These are phyloP conservation scores for Cyclostephanos invisitatus DNA, from an alignment of 108 stramenopile species.

Conservation along the genomic window DNA sequence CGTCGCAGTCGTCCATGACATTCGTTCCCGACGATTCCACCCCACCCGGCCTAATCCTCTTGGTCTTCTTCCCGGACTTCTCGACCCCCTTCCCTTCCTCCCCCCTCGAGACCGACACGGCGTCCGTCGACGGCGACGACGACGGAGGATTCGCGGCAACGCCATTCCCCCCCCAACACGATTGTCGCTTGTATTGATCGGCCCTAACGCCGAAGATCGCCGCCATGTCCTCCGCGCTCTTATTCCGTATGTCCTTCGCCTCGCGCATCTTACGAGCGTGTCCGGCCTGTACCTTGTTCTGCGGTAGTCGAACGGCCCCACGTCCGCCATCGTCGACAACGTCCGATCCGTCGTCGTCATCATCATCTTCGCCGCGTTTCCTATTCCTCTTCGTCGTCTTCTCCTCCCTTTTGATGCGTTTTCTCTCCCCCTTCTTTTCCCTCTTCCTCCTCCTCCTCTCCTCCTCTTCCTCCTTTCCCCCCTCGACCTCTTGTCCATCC, in stretches of 20 bases:
- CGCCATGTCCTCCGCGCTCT: constrained; percentile 70
- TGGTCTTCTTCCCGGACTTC: constrained; percentile 21
- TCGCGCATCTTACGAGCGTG: constrained; percentile 80
- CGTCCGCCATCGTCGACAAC: neutral
- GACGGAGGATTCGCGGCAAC: constrained; percentile 5
- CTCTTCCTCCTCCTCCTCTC: constrained; percentile 24
- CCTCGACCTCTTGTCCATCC: constrained; percentile 29
- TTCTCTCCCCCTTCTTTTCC: constrained; percentile 48
- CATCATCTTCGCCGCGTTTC: constrained; percentile 13
- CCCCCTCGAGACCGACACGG: neutral
- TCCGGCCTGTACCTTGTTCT: constrained; percentile 79
- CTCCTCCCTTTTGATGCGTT: constrained; percentile 47
- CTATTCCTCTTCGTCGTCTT: constrained; percentile 23
- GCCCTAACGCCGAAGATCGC: constrained; percentile 82
- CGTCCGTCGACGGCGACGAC: constrained; percentile 10
- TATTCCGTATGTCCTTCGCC: constrained; percentile 75
- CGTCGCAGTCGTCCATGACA: neutral
- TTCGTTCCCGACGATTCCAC: neutral
- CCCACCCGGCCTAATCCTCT: neutral
- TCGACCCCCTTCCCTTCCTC: constrained; percentile 4
- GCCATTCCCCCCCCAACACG: neutral
- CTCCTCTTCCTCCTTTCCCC: constrained; percentile 21
- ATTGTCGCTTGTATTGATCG: constrained; percentile 39
- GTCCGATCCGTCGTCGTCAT: neutral
- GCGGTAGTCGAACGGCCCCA: constrained; percentile 47